Evolutionary conservation across 2,329 filamentous ascomycete species (phyloP).

Genomic region (Colletotrichum neosansevieriae): DNA sequence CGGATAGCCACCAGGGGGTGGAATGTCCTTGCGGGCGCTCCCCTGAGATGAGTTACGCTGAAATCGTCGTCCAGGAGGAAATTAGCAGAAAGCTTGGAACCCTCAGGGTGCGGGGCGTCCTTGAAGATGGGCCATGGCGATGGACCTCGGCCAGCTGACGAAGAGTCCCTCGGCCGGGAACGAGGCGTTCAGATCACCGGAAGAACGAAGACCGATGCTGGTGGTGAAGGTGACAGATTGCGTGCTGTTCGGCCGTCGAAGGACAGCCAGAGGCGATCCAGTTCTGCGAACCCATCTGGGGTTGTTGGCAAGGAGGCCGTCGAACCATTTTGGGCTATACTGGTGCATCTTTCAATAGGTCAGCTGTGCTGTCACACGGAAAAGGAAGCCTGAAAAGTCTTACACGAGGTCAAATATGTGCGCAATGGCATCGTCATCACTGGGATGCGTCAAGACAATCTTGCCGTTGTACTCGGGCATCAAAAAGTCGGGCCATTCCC

Average conservation of each 20-base stretch:
- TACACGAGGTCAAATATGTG: conserved; percentile 63
- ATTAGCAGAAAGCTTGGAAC: conserved; percentile 62
- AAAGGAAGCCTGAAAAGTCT: conserved; percentile 40
- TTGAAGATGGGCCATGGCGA: conserved; percentile 60
- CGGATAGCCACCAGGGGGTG: conserved; percentile 45
- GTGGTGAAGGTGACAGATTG: conserved; percentile 51
- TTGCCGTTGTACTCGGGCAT: conserved; percentile 65
- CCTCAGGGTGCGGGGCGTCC: conserved; percentile 60
- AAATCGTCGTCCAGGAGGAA: conserved; percentile 57
- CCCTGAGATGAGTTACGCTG: conserved; percentile 48
- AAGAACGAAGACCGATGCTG: conserved; percentile 38
- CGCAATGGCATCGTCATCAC: conserved; percentile 68
- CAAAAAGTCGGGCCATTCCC: conserved; percentile 57
- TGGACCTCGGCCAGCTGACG: conserved; percentile 61
- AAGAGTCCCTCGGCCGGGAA: conserved; percentile 54
- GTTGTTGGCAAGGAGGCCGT: conserved; percentile 60
- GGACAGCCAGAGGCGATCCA: conserved; percentile 53
- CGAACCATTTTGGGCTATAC: conserved; percentile 60
- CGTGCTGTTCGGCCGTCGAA: conserved; percentile 48
- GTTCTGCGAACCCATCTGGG: conserved; percentile 65
- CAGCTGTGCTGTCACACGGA: conserved; percentile 5
- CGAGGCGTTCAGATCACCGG: conserved; percentile 42
- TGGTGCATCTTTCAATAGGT: conserved; percentile 48
- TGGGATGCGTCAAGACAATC: conserved; percentile 66
- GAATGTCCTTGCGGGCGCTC: conserved; percentile 52